These are phyloP conservation scores for Pythium dissimile DNA, from an alignment of 352 stramenopile species.

Conservation along the genomic window DNA sequence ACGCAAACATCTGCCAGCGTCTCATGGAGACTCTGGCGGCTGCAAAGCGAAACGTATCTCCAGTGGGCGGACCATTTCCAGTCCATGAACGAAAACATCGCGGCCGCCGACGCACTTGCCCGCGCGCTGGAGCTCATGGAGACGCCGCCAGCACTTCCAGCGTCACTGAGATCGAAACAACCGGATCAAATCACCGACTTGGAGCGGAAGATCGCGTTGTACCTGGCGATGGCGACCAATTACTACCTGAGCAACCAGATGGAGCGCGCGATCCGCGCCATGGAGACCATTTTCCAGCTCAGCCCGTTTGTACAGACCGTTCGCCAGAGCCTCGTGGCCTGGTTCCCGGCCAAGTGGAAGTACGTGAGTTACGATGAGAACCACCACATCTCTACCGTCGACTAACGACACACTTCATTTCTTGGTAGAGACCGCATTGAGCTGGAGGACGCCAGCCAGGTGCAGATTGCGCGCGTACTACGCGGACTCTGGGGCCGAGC, in stretches of 20 bases:
- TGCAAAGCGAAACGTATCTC: constrained; percentile 40
- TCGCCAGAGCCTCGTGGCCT: constrained; percentile 41
- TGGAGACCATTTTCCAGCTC: constrained; percentile 63
- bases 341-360: constrained; percentile 76
- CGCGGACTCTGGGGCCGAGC: constrained; percentile 57
- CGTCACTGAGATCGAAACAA: background rate
- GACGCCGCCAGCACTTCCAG: background rate
- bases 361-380: too few species aligned
- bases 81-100: constrained; percentile 36
- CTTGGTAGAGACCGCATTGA: constrained; percentile 48
- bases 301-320: constrained; percentile 54
- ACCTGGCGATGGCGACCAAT: constrained; percentile 51
- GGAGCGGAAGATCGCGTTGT: constrained; percentile 35
- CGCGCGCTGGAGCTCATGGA: constrained; percentile 51
- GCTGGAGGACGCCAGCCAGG: constrained; percentile 59
- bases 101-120: constrained; percentile 47
- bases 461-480: constrained; percentile 60
- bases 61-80: constrained; percentile 50
- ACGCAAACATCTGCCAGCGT: constrained; percentile 11
- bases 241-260: constrained; percentile 80
- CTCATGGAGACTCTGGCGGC: constrained; percentile 38
- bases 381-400: too few species aligned
- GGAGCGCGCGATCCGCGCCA: constrained; percentile 65
- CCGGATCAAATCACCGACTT: constrained; percentile 1
- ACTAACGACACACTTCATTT: too few species aligned